Conservation (phyloP, 805 yeast genomes). For the Saccharomyces paradoxus region DNA sequence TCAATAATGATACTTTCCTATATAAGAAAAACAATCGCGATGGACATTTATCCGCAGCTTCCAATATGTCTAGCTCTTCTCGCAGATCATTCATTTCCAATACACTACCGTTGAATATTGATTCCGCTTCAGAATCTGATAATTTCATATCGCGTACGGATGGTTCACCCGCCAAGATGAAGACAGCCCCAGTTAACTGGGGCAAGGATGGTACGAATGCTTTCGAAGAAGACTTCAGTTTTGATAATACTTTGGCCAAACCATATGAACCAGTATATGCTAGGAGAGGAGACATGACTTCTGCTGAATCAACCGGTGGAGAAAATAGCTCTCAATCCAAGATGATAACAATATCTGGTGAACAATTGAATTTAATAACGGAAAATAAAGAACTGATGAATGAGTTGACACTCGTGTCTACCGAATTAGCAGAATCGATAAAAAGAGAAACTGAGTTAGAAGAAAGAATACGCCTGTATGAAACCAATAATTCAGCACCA, state of each 20-base stretch:
- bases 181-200: not conserved
- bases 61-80: not conserved
- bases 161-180: not conserved
- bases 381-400: slow-evolving; percentile 51
- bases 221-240: slow-evolving; percentile 4
- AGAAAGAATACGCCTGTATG: slow-evolving; percentile 26
- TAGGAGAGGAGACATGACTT: slow-evolving; percentile 1
- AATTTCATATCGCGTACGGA: not conserved
- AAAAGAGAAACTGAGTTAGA: slow-evolving; percentile 61
- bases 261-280: slow-evolving; percentile 14
- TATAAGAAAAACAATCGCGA: not conserved
- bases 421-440: slow-evolving; percentile 65
- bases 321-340: slow-evolving; percentile 6
- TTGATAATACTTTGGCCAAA: slow-evolving; percentile 9
- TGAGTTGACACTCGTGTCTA: slow-evolving; percentile 61
- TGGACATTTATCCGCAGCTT: not conserved
- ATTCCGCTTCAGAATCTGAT: not conserved
- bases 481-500: not conserved
- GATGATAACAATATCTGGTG: slow-evolving; percentile 41
- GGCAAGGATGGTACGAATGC: slow-evolving; percentile 5
- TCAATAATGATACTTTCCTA: not conserved
- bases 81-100: not conserved
- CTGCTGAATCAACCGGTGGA: not conserved
- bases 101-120: not conserved
- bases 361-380: slow-evolving; percentile 53